These are phyloP conservation scores for Microcyclospora pomicola DNA, from an alignment of 2,329 filamentous ascomycete species.

Conservation along the genomic window DNA sequence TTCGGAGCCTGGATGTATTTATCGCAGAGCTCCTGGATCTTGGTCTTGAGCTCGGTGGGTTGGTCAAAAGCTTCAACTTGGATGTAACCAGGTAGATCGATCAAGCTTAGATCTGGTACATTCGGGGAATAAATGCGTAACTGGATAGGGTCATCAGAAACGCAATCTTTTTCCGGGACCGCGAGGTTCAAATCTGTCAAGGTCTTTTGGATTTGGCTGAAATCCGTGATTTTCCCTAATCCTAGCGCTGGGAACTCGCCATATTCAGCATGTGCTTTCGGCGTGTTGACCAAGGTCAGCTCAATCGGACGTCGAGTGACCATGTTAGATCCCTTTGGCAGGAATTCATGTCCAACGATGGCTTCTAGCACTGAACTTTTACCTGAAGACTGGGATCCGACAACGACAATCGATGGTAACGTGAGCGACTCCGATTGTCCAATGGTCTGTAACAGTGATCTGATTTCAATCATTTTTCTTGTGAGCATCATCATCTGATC, in stretches of 20 bases:
- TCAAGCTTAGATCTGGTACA: conserved; percentile 87
- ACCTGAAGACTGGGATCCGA: conserved; percentile 93
- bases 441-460: conserved; percentile 78
- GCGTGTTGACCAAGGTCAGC: conserved; percentile 88
- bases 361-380: conserved; percentile 96
- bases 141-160: conserved; percentile 93
- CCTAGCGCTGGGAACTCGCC: conserved; percentile 92
- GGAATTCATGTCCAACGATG: conserved; percentile 92
- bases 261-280: conserved; percentile 73
- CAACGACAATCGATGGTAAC: conserved; percentile 94
- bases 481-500: conserved; percentile 99
- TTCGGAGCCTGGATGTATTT: conserved; percentile 97
- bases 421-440: conserved; percentile 82
- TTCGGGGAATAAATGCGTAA: conserved; percentile 90
- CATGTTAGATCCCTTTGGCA: conserved; percentile 98
- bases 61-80: conserved; percentile 89
- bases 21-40: conserved; percentile 90
- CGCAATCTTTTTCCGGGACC: conserved; percentile 79
- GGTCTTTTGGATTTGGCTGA: conserved; percentile 80
- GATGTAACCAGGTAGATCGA: conserved; percentile 94
- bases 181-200: conserved; percentile 89
- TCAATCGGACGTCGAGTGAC: conserved; percentile 93
- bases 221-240: conserved; percentile 80
- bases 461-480: conserved; percentile 98
- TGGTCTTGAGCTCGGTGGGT: conserved; percentile 80